Base-by-base conservation (phyloP, 345 rosid genomes). In the Eutrema heterophyllum region DNA sequence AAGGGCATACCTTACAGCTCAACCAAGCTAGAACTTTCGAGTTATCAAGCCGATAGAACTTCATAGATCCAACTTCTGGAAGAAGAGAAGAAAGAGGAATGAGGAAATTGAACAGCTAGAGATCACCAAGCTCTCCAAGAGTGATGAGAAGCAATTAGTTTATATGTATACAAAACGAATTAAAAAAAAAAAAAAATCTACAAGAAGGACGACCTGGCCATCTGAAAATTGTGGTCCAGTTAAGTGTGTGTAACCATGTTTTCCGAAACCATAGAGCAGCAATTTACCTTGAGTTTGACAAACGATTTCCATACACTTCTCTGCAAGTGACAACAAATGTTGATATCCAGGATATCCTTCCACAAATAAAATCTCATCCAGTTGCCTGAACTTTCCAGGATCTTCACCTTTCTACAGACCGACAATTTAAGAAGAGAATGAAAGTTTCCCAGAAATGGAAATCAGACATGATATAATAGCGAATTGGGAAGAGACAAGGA, bases 21-120 rank as follows among this genome's bases (percentile, higher is more conserved):
- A 93, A 83, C 98, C 98, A 94, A 56, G 87, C 79, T 73, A 94
- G 64, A 50, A 91, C 93, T 80, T 88, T 94, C 9, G 83, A 71
- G 79, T 91, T 91, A 62, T 89, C 90, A 61, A 94, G 96, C 77
- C 97, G 88, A 72, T 86, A 91, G 78, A 89, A 89, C 53, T 78
- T 89, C 70, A 83, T 74, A 6, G 91, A 84, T 77, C 97, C 98
- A 80, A 89, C 77, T 74, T 84, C 97, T 93, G 83, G 74, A 80
- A 71, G 44, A 70, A 56, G 26, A 41, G 50, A 64, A n/a, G 48
- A 70, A 76, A 55, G n/a, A 64, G 9, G 53, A 64, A 49, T 55
- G 18, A 71, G 26, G 14, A 32, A 57, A 32, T 5, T 9, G 33
- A 77, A 56, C 41, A 57, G 6, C 14, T 55, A 46, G 48, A 56